Percentiles rank a stretch among this genome's conserved stretches.
phyloP scores from a whole-genome alignment of 2,329 filamentous ascomycete species.

The Epichloe typhina region DNA sequence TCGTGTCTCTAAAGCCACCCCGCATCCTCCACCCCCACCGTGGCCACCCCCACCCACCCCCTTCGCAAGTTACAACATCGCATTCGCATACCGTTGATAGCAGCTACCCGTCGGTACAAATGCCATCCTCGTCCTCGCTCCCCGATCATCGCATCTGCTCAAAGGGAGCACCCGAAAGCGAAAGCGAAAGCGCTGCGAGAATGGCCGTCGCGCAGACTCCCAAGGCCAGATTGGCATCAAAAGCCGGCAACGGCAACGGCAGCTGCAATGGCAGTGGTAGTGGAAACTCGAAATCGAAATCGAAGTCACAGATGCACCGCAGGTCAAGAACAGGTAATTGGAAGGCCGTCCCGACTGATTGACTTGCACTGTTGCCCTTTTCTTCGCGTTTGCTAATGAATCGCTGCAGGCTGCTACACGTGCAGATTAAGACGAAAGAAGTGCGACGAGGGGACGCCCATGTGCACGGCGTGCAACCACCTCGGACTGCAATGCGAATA shows the following conservation, averaged over 20 bases:
- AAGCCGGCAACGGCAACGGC: slow-evolving; percentile 27
- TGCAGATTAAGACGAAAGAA: slow-evolving; percentile 56
- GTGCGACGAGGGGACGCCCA: slow-evolving; percentile 51
- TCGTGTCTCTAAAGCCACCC: slow-evolving; percentile 1
- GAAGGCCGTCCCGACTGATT: neutral
- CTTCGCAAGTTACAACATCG: neutral
- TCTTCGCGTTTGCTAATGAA: slow-evolving; percentile 3
- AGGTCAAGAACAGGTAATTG: slow-evolving; percentile 75
- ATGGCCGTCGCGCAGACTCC: slow-evolving; percentile 48
- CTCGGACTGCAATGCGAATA: slow-evolving; percentile 88
- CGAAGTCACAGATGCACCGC: slow-evolving; percentile 78
- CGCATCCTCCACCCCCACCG: slow-evolving; percentile 8
- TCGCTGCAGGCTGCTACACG: slow-evolving; percentile 47
- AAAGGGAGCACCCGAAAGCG: slow-evolving; percentile 31
- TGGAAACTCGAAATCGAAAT: slow-evolving; percentile 51
- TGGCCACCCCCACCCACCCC: slow-evolving; percentile 15
- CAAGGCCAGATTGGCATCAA: slow-evolving; percentile 45
- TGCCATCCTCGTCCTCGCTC: slow-evolving; percentile 52
- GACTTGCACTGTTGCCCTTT: too few relatives aligned
- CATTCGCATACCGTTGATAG: neutral
- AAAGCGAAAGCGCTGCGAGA: slow-evolving; percentile 30
- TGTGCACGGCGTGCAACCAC: slow-evolving; percentile 53
- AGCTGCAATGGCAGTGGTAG: slow-evolving; percentile 16
- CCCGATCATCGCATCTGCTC: slow-evolving; percentile 42
- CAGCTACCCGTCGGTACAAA: slow-evolving; percentile 27